phyloP scores from a whole-genome alignment of 2,329 filamentous ascomycete genomes.

The Talaromyces funiculosus region DNA sequence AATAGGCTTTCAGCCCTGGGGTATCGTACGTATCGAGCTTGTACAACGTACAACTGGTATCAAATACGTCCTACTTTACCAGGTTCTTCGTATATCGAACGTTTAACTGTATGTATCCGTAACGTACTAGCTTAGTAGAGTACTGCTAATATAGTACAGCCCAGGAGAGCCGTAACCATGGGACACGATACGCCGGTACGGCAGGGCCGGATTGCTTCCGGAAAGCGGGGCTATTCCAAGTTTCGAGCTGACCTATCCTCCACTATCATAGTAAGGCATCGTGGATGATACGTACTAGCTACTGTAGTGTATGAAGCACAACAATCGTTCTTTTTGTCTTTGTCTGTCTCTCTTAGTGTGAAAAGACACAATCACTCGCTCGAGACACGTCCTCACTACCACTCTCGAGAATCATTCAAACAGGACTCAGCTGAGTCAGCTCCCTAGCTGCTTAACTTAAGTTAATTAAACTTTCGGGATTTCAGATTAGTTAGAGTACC shows the following conservation, averaged over 20 bases:
- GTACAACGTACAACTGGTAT: background rate
- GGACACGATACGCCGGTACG: slow-evolving; percentile 7
- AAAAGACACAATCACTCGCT: background rate
- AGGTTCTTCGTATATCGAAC: background rate
- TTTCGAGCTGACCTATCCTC: too few species aligned
- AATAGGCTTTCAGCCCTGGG: background rate
- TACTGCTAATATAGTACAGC: background rate
- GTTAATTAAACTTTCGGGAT: background rate
- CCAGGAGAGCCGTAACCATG: background rate
- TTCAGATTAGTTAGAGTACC: background rate
- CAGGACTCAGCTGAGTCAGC: background rate
- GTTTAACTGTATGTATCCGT: background rate
- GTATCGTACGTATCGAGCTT: background rate
- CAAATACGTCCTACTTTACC: background rate
- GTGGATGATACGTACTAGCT: too few species aligned
- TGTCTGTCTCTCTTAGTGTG: too few species aligned
- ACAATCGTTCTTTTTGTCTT: background rate
- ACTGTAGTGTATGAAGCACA: too few species aligned
- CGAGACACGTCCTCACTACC: background rate
- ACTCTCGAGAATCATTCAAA: background rate
- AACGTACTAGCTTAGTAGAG: background rate
- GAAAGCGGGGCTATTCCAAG: slow-evolving; percentile 1
- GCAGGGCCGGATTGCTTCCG: slow-evolving; percentile 8
- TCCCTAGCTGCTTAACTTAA: too few species aligned
- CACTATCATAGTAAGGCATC: too few species aligned